Base-by-base conservation (phyloP, 192 early-diverging fungal genomes). In the Podila verticillata region DNA sequence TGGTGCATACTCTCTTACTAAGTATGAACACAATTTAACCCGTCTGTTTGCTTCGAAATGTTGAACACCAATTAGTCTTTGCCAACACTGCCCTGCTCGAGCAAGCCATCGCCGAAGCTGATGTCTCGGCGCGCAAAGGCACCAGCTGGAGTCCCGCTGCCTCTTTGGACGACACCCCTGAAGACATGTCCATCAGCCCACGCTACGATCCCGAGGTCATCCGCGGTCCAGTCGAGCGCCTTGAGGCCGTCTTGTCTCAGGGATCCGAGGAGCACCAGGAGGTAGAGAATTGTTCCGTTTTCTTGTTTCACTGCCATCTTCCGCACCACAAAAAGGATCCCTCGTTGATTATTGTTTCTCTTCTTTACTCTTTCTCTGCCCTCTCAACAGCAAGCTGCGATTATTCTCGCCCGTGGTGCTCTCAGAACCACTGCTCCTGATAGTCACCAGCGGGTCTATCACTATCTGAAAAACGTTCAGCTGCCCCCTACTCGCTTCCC, bases 361-460 rank as follows among this genome's bases (percentile, higher is more conserved):
- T 54, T n/a, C 51, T 2, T 0, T 44, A 22, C n/a, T 24, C 51
- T 19, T 51, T 22, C 7, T 9, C 10, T 54, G n/a, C n/a, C n/a
- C n/a, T 24, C 20, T 24, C 51, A 26, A 54, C 29, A 88, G 84
- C 84, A 79, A 58, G 81, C 85, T 7, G 83, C 78, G 9, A 74
- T 87, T 7, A 68, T 94, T 47, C 66, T 92, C 49, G 93, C 89
- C 56, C 85, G 90, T 63, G 54, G 86, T 0, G 85, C 87, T 65
- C 90, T 90, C 73, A 87, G 88, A 31, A 81, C 74, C 13, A 84
- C 86, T 32, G 72, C 74, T 13, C 63, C 74, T 20, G 74, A 75
- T 60, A 67, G 74, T 34, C 20, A 65, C 30, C 74, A 70, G 32
- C 34, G 61, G 6, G 74, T 70, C 8, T 54, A 67, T 28, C 74